These are phyloP conservation scores for Scalesia atractyloides DNA, from an alignment of 129 eudicot species.

Conservation along the genomic window DNA sequence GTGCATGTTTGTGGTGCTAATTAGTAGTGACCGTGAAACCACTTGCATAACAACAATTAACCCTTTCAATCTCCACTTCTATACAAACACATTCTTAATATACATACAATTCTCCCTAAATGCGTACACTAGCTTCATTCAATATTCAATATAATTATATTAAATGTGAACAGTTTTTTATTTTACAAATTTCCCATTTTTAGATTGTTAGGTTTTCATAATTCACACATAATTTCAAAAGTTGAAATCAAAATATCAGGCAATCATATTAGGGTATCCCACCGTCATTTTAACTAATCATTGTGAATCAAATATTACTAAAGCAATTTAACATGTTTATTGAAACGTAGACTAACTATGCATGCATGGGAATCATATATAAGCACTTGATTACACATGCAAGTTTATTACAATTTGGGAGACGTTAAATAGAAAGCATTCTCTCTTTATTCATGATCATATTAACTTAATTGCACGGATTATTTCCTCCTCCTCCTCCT, in stretches of 20 bases:
- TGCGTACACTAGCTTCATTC: no score
- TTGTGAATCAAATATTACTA: background rate
- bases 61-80: no score
- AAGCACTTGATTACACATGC: background rate
- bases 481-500: background rate
- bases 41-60: no score
- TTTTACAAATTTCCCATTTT: background rate
- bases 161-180: no score
- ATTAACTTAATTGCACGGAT: background rate
- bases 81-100: no score
- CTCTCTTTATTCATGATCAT: constrained; percentile 14
- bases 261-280: background rate
- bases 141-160: no score
- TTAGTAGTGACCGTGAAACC: no score
- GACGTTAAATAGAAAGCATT: background rate
- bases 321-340: background rate
- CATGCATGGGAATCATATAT: background rate
- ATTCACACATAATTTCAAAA: background rate
- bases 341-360: background rate
- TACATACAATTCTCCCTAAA: no score
- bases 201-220: background rate
- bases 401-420: background rate
- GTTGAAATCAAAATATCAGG: background rate
- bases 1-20: no score
- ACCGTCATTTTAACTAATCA: background rate